Evolutionary conservation across 768 basidiomycete genomes (phyloP).

Genomic region (Russula compacta): DNA sequence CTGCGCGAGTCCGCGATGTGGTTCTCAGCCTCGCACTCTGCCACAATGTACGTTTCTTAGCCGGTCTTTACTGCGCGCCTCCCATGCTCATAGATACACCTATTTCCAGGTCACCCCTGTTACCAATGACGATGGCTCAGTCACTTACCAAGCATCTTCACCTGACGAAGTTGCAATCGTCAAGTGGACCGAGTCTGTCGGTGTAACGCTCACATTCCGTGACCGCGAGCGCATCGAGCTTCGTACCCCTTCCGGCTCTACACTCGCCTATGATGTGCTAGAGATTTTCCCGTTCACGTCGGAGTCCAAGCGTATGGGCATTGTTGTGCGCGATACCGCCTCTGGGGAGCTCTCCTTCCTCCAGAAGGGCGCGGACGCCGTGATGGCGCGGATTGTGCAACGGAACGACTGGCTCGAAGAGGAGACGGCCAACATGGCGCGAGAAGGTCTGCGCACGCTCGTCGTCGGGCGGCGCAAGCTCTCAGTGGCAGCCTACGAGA

Average conservation of each 20-base stretch:
- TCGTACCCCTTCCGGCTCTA: slow-evolving; percentile 55
- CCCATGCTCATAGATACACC: neutral
- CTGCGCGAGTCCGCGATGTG: slow-evolving; percentile 84
- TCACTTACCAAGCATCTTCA: slow-evolving; percentile 97
- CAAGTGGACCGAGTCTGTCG: slow-evolving; percentile 92
- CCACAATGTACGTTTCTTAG: slow-evolving; percentile 67
- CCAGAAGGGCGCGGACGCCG: slow-evolving; percentile 98
- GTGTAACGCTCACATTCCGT: slow-evolving; percentile 78
- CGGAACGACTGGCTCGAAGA: slow-evolving; percentile 99
- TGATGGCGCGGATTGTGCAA: slow-evolving; percentile 92
- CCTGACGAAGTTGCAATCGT: slow-evolving; percentile 99
- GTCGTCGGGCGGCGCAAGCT: slow-evolving; percentile 84
- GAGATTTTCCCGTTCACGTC: slow-evolving; percentile 98
- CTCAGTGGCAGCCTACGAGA: slow-evolving; percentile 54
- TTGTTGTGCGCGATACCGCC: slow-evolving; percentile 75
- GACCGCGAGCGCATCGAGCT: slow-evolving; percentile 89
- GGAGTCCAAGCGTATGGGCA: slow-evolving; percentile 98
- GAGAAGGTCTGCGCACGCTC: slow-evolving; percentile 89
- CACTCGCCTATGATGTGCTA: slow-evolving; percentile 73
- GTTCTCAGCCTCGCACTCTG: slow-evolving; percentile 90
- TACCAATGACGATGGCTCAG: slow-evolving; percentile 83
- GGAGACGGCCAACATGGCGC: slow-evolving; percentile 96
- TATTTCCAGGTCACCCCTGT: slow-evolving; percentile 81
- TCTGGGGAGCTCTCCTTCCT: slow-evolving; percentile 79
- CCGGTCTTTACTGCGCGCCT: neutral